These are phyloP conservation scores for Emmonsia crescens DNA, from an alignment of 2,329 filamentous ascomycete species.

Conservation along the genomic window DNA sequence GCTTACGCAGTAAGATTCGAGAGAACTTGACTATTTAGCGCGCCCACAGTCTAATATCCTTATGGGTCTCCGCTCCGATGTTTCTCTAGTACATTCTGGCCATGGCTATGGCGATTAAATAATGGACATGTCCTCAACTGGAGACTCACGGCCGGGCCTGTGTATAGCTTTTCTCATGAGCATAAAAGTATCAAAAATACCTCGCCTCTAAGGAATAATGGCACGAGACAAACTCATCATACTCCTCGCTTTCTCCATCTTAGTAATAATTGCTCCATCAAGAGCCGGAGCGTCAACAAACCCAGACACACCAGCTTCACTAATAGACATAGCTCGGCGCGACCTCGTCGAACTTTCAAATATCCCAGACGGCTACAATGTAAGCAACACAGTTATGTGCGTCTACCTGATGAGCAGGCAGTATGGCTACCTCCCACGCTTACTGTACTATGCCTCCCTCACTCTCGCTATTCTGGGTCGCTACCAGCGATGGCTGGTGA, in stretches of 20 bases:
- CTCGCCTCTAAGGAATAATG: too few species aligned
- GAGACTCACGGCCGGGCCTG: too few species aligned
- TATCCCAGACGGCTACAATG: slow-evolving; percentile 2
- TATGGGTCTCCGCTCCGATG: too few species aligned
- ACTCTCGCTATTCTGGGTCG: slow-evolving; percentile 19
- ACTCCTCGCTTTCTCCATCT: background rate
- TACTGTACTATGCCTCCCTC: slow-evolving; percentile 21
- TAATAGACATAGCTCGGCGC: background rate
- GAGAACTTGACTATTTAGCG: too few species aligned
- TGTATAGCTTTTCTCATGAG: too few species aligned
- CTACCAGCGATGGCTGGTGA: slow-evolving; percentile 20
- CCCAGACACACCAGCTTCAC: background rate
- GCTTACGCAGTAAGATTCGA: too few species aligned
- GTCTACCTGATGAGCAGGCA: slow-evolving; percentile 18
- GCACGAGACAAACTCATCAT: too few species aligned
- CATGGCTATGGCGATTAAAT: too few species aligned
- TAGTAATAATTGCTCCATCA: background rate
- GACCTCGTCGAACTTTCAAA: slow-evolving; percentile 8
- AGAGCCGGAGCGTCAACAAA: background rate
- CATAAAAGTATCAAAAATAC: too few species aligned
- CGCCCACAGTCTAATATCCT: too few species aligned
- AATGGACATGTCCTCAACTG: too few species aligned
- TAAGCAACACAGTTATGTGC: slow-evolving; percentile 11
- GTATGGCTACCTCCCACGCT: slow-evolving; percentile 18
- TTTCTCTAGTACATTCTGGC: too few species aligned